Percentiles rank a stretch among this genome's conserved stretches.
Conservation (phyloP, 1,284 basidiomycete genomes). For the Ceratobasidium sp. region DNA sequence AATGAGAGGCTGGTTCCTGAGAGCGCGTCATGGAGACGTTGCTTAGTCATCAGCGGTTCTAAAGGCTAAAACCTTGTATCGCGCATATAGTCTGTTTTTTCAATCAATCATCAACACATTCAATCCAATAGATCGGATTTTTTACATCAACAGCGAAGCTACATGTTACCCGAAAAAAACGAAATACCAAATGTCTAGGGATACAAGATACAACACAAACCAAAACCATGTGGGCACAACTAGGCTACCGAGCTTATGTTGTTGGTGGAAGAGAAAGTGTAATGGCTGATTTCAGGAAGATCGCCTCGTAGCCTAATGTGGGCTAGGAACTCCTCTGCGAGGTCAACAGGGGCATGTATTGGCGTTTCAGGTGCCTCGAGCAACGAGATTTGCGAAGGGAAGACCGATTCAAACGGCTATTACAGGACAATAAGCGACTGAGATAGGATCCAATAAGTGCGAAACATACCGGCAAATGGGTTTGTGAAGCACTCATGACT, state of each 20-base stretch:
- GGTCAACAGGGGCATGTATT: background rate
- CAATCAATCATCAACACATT: too few species aligned
- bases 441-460: background rate
- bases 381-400: conserved; percentile 10
- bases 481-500: background rate
- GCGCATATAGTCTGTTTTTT: too few species aligned
- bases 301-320: conserved; percentile 18
- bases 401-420: background rate
- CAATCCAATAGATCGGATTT: too few species aligned
- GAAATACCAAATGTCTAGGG: background rate
- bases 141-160: too few species aligned
- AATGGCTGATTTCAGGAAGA: conserved; percentile 23
- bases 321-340: conserved; percentile 26
- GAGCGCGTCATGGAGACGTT: background rate
- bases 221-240: background rate
- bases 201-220: background rate
- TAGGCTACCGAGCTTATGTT: background rate
- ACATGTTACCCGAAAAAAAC: too few species aligned
- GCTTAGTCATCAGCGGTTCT: background rate
- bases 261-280: background rate
- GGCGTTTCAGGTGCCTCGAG: conserved; percentile 12
- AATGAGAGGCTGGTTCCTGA: background rate
- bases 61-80: too few species aligned
- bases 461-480: conserved; percentile 1
- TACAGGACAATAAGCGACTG: background rate